Conservation (phyloP, 192 early-diverging fungal genomes). For the Gigaspora rosea region DNA sequence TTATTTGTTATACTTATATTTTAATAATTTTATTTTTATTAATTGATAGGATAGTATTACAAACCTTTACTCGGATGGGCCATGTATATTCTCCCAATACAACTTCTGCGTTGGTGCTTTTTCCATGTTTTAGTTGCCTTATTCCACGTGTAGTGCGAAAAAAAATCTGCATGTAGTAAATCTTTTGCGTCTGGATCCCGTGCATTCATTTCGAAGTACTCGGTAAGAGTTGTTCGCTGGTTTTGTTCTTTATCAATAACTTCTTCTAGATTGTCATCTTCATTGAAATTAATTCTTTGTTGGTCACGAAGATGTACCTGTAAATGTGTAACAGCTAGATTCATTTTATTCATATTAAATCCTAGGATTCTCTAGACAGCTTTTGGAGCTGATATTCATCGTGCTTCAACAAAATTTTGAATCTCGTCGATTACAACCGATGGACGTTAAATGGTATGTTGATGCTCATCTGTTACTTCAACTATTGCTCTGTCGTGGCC, state of each 20-base stretch:
- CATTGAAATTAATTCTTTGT: background rate
- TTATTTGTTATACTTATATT: no score
- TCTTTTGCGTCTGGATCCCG: background rate
- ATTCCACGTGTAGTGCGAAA: background rate
- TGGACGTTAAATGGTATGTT: background rate
- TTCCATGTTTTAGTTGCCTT: background rate
- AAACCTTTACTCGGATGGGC: no score
- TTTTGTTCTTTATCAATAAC: conserved; percentile 15
- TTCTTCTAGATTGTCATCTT: background rate
- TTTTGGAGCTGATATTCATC: conserved; percentile 37
- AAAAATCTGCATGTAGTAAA: conserved; percentile 19
- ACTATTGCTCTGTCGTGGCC: conserved; percentile 33
- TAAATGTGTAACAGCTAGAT: conserved; percentile 4
- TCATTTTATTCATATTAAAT: conserved; percentile 31
- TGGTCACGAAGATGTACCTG: background rate
- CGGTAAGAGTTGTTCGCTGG: conserved; percentile 20
- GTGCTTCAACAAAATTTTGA: conserved; percentile 1
- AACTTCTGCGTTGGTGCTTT: conserved; percentile 12
- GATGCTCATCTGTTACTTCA: background rate
- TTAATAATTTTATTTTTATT: no score
- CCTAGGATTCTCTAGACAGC: conserved; percentile 33
- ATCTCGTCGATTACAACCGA: background rate
- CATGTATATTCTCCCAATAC: no score
- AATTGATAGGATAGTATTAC: no score
- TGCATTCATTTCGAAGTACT: conserved; percentile 28